A percentile compares a stretch with the other conserved stretches of the same genome.
Evolutionary conservation across 1,139 yeast species (phyloP).

Genomic region (Blastobotrys persicus): DNA sequence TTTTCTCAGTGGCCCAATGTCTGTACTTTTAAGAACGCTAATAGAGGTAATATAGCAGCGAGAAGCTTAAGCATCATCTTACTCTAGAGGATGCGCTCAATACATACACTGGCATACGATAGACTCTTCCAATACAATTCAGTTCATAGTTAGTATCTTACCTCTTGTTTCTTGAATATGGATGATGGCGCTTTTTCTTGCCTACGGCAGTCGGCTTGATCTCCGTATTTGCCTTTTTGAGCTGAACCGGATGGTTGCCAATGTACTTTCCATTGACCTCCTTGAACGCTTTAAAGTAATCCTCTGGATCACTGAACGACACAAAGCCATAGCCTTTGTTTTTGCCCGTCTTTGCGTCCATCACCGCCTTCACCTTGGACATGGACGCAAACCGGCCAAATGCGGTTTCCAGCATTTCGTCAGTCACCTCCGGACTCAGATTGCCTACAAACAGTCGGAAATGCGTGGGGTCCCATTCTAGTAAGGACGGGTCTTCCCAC

Average conservation of each 20-base stretch:
- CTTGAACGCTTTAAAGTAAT: conserved; percentile 63
- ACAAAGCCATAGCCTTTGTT: conserved; percentile 72
- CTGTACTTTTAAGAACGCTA: too few species aligned
- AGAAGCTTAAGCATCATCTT: too few species aligned
- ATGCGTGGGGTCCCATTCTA: conserved; percentile 66
- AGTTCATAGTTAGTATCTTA: conserved; percentile 3
- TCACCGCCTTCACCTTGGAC: conserved; percentile 50
- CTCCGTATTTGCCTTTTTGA: conserved; percentile 62
- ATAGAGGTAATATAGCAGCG: too few species aligned
- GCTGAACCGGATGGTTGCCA: conserved; percentile 69
- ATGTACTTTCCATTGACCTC: conserved; percentile 75
- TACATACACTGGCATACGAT: too few species aligned
- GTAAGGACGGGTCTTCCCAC: conserved; percentile 50
- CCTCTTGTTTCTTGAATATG: background rate
- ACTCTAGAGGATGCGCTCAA: too few species aligned
- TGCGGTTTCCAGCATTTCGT: conserved; percentile 50
- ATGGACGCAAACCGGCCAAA: conserved; percentile 52
- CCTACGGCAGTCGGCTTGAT: conserved; percentile 36
- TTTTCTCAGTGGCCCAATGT: too few species aligned
- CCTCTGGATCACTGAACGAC: conserved; percentile 59
- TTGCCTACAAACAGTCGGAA: conserved; percentile 75
- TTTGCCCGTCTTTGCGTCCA: conserved; percentile 36
- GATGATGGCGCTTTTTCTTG: conserved; percentile 14
- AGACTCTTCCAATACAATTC: too few species aligned
- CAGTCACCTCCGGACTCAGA: conserved; percentile 65